These are phyloP conservation scores for Thalassiosira mediterranea DNA, from an alignment of 352 stramenopile species.

Conservation along the genomic window DNA sequence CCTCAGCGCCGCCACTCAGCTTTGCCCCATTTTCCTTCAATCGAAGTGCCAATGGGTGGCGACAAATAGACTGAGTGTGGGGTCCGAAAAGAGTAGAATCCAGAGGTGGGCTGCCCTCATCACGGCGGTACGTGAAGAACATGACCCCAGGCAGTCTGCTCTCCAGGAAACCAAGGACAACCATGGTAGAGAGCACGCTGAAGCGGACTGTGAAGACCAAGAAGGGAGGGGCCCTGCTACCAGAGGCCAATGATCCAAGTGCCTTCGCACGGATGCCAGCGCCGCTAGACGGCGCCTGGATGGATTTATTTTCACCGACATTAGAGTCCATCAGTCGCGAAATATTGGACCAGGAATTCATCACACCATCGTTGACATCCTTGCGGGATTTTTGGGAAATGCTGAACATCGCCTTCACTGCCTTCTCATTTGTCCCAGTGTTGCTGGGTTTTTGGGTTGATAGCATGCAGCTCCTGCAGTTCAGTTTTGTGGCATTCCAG, in stretches of 20 bases:
- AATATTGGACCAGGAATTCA: constrained; percentile 62
- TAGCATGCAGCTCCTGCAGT: constrained; percentile 63
- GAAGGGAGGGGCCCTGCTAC: too few relatives aligned
- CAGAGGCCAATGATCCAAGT: too few relatives aligned
- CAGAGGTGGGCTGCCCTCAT: constrained; percentile 67
- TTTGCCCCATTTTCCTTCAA: constrained; percentile 57
- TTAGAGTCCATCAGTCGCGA: constrained; percentile 54
- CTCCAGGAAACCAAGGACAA: constrained; percentile 80
- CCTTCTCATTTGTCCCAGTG: constrained; percentile 25
- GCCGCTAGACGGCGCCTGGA: constrained; percentile 25
- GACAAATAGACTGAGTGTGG: constrained; percentile 59
- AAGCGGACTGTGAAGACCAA: constrained; percentile 73
- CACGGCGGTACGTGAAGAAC: constrained; percentile 73
- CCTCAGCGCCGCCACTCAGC: constrained; percentile 29
- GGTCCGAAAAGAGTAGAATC: constrained; percentile 73
- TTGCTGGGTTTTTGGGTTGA: constrained; percentile 43
- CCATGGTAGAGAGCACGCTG: constrained; percentile 71
- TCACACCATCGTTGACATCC: constrained; percentile 53
- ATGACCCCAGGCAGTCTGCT: constrained; percentile 71
- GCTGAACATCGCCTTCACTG: constrained; percentile 57
- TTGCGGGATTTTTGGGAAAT: constrained; percentile 61
- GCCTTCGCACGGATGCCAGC: constrained; percentile 1
- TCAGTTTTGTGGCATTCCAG: too few relatives aligned
- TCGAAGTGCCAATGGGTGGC: constrained; percentile 71
- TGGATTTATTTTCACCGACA: constrained; percentile 41